Evolutionary conservation across 164 flowering plant genomes (phyloP), one percentile per base, ranked within the genome.

Genomic region (Cinnamomum chago): DNA sequence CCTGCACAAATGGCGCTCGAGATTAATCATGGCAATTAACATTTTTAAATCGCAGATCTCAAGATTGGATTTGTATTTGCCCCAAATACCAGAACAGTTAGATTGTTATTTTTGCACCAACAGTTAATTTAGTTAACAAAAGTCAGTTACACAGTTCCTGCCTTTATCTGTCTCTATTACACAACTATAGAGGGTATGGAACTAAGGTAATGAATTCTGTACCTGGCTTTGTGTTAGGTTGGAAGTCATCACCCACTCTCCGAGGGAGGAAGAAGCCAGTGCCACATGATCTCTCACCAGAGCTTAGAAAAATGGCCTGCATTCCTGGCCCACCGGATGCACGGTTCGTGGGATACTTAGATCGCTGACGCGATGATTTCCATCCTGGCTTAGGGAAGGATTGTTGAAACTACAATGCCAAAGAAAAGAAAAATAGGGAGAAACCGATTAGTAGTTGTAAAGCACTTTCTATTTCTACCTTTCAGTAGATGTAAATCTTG

Each of bases 221-320:
- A 90, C 97, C 92, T 74, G 93, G 88, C 62, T 87, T 93, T n/a
- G 79, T 85, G 83, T 20, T 81, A 17, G 82, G 78, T 6, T 79
- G 88, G 79, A 55, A 52, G 71, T 79, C 78, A 72, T 70, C 76
- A 62, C 87, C 89, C 3, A 77, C 75, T 13, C 74, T 71, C 55
- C 82, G 85, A 14, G 98, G 98, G 70, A 93, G 91, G 74, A 93
- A 93, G 65, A 93, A 91, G 4, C 98, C 98, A 2, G 98, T 93
- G 5, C 98, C 98, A 58, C 87, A 73, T 4, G 92, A 80, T 73
- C 64, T 85, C 28, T 58, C 67, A 60, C 84, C 83, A 0, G 90
- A 82, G 24, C 83, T 90, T 9, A 93, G 80, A 72, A 92, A 93
- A 17, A 93, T 51, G 6, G 95, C 95, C 74, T 88, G 97, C 97